phyloP scores from a whole-genome alignment of 1,139 yeast genomes.

The Tardiomyces blankii region DNA sequence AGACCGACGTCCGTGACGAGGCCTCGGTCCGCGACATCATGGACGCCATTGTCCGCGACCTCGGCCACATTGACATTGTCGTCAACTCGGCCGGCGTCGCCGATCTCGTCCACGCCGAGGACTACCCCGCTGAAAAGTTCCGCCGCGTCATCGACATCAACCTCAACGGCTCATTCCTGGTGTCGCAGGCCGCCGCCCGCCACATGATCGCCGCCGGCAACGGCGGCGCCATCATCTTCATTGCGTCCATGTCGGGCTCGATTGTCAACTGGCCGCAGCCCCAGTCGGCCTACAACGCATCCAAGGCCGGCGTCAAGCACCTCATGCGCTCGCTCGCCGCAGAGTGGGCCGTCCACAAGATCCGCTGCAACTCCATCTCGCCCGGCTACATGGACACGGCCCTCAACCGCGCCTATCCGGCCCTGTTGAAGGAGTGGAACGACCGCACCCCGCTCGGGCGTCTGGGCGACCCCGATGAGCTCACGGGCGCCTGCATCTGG shows the following conservation, averaged over 20 bases:
- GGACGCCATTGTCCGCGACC: slow-evolving; percentile 44
- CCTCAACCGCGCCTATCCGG: slow-evolving; percentile 39
- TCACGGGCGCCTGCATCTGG: slow-evolving; percentile 59
- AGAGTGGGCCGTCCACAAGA: slow-evolving; percentile 46
- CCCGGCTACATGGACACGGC: slow-evolving; percentile 54
- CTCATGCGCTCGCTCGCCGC: slow-evolving; percentile 44
- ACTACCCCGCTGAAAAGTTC: slow-evolving; percentile 66
- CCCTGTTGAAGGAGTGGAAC: slow-evolving; percentile 42
- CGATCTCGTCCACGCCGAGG: slow-evolving; percentile 72
- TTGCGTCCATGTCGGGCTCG: slow-evolving; percentile 56
- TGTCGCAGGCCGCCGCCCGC: slow-evolving; percentile 56
- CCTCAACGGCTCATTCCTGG: slow-evolving; percentile 68
- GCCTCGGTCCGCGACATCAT: slow-evolving; percentile 42
- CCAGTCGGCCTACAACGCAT: slow-evolving; percentile 49
- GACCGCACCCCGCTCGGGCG: slow-evolving; percentile 57
- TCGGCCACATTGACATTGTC: slow-evolving; percentile 50
- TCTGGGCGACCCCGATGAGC: slow-evolving; percentile 55
- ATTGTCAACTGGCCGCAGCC: slow-evolving; percentile 58
- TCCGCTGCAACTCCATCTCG: slow-evolving; percentile 43
- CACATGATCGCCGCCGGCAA: slow-evolving; percentile 49
- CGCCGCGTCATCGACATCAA: slow-evolving; percentile 67
- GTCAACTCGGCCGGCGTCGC: slow-evolving; percentile 74
- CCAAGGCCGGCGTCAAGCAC: slow-evolving; percentile 52
- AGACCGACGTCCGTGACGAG: slow-evolving; percentile 51
- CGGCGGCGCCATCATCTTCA: slow-evolving; percentile 38